phyloP scores from a whole-genome alignment of 345 rosid genomes.

The Kernera saxatilis region DNA sequence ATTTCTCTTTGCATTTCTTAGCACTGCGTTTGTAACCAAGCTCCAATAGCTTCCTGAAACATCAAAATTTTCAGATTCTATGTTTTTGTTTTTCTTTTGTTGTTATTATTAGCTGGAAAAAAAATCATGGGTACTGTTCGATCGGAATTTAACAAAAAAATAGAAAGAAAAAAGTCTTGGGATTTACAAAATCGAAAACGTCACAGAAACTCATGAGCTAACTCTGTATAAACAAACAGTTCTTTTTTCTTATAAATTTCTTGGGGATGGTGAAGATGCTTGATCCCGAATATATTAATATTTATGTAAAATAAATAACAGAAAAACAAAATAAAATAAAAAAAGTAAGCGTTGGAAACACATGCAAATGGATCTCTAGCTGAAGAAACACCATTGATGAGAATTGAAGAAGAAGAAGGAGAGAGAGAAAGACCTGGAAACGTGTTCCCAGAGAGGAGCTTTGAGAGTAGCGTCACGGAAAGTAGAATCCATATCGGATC shows the following conservation, averaged over 20 bases:
- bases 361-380: slow-evolving; percentile 53
- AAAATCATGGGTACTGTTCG: slow-evolving; percentile 1
- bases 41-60: slow-evolving; percentile 73
- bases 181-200: slow-evolving; percentile 51
- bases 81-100: background rate
- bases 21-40: slow-evolving; percentile 72
- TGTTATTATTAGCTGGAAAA: background rate
- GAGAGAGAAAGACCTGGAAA: slow-evolving; percentile 55
- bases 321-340: background rate
- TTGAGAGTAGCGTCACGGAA: slow-evolving; percentile 84
- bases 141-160: background rate
- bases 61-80: slow-evolving; percentile 2
- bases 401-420: background rate
- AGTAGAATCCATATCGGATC: slow-evolving; percentile 84
- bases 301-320: background rate
- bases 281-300: slow-evolving; percentile 19
- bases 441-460: slow-evolving; percentile 91
- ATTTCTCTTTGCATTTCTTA: slow-evolving; percentile 90
- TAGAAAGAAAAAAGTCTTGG: slow-evolving; percentile 40
- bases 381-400: slow-evolving; percentile 23
- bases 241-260: slow-evolving; percentile 2
- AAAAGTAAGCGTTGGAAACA: slow-evolving; percentile 36
- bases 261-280: slow-evolving; percentile 32
- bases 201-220: slow-evolving; percentile 29
- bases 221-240: slow-evolving; percentile 24